These are phyloP conservation scores for Zygosaccharomyces bisporus DNA, from an alignment of 805 yeast genomes.

Conservation along the genomic window DNA sequence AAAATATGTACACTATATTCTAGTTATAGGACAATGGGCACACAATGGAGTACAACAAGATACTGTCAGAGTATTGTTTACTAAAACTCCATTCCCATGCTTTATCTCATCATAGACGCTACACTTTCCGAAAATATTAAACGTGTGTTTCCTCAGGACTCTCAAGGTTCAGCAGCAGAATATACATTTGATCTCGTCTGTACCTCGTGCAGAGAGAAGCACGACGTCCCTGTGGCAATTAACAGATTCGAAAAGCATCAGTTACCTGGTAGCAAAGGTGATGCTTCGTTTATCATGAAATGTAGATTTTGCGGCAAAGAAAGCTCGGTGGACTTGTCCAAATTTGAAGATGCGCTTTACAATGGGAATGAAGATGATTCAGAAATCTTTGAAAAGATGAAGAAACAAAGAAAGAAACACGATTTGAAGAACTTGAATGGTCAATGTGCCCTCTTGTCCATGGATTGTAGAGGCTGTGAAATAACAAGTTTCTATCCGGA, in stretches of 20 bases:
- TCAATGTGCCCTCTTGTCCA: conserved; percentile 46
- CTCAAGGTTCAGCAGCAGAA: conserved; percentile 59
- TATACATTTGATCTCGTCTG: conserved; percentile 74
- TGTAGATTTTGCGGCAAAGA: conserved; percentile 58
- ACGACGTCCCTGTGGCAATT: conserved; percentile 65
- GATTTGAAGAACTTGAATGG: conserved; percentile 22
- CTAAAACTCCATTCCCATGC: too few relatives aligned
- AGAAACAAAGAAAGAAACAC: conserved; percentile 29
- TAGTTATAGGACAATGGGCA: too few relatives aligned
- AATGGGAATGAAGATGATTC: conserved; percentile 14
- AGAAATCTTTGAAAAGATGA: conserved; percentile 17
- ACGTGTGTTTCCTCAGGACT: conserved; percentile 57
- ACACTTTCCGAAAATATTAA: conserved; percentile 46
- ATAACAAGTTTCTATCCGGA: conserved; percentile 62
- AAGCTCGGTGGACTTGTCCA: conserved; percentile 25
- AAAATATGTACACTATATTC: not conserved
- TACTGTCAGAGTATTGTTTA: too few relatives aligned
- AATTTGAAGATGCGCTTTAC: conserved; percentile 28
- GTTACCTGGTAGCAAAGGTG: conserved; percentile 69
- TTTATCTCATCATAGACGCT: conserved; percentile 29
- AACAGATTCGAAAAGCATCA: conserved; percentile 64
- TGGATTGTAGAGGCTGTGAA: conserved; percentile 86
- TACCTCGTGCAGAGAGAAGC: conserved; percentile 72
- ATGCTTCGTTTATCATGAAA: conserved; percentile 75
- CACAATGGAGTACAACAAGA: too few relatives aligned